A percentile compares a stretch with the other conserved stretches of the same genome.
phyloP scores from a whole-genome alignment of 306 rosid species.

The Parietaria judaica region DNA sequence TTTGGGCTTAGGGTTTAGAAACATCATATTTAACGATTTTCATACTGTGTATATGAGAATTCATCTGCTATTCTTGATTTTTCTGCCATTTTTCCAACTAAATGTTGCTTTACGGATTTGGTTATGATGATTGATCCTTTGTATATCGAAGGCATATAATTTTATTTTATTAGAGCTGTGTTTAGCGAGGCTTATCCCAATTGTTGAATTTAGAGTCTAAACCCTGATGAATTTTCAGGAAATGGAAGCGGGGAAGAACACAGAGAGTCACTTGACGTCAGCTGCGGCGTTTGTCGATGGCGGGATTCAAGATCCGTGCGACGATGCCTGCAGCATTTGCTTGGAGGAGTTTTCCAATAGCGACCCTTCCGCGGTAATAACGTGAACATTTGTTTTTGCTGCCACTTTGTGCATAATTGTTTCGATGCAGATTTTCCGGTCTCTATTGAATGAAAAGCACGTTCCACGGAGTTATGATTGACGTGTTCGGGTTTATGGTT shows the following conservation, averaged over 20 bases:
- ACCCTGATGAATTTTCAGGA: slow-evolving; percentile 37
- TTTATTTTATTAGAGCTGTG: too few relatives aligned
- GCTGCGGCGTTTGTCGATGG: slow-evolving; percentile 96
- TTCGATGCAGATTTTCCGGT: too few relatives aligned
- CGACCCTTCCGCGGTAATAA: slow-evolving; percentile 72
- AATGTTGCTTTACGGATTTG: too few relatives aligned
- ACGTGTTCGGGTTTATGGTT: slow-evolving; percentile 1
- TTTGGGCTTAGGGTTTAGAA: background rate
- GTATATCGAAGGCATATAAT: too few relatives aligned
- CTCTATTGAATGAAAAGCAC: too few relatives aligned
- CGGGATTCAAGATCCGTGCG: slow-evolving; percentile 79
- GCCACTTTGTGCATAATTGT: too few relatives aligned
- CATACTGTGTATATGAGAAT: too few relatives aligned
- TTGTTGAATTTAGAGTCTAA: slow-evolving; percentile 6
- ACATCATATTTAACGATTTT: background rate
- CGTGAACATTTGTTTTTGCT: background rate
- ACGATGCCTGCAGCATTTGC: slow-evolving; percentile 95
- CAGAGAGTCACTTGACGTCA: slow-evolving; percentile 54
- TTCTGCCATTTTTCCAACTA: too few relatives aligned
- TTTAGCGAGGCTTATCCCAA: too few relatives aligned
- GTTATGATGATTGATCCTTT: too few relatives aligned
- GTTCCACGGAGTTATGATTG: too few relatives aligned
- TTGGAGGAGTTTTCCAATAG: slow-evolving; percentile 74
- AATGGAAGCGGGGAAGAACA: slow-evolving; percentile 40
- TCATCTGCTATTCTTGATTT: too few relatives aligned